Evolutionary conservation across 306 rosid species (phyloP), one percentile per base, ranked within the genome.

Genomic region (Vigna reflexopilosa): DNA sequence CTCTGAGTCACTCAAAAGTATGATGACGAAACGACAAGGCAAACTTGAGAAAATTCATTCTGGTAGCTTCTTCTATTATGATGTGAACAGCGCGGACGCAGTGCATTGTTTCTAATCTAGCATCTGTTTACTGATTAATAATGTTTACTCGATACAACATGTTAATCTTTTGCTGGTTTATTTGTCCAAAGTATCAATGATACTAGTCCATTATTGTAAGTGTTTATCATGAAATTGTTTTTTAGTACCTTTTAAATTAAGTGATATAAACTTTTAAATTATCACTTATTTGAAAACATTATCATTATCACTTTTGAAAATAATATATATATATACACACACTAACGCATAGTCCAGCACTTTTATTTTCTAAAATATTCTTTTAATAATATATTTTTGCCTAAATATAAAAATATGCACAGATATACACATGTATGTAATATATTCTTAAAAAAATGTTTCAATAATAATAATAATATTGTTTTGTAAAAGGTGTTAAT

Each of bases 211-310:
- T 54, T 11, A 58, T 28, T 36, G 58, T 52, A 64, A 72, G 2
- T 71, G 58, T 51, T 59, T 62, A 79, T 61, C 67, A 71, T 40
- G 14, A 61, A 59, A 14, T 61, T 4, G 44, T 44, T 81, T 70
- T 59, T 70, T 22, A 8, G 26, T 54, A 22, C 19, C 22, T 48
- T 77, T 16, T 11, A 32, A 67, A 67, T 67, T 67, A 61, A 5
- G 36, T 61, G 71, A 72, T 64, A 69, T 75, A n/a, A 44, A 71
- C 77, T 57, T 66, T 77, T 47, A 64, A 5, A 72, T 55, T 54
- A 77, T 64, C 51, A 68, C 75, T 56, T 32, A 49, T 56, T 34
- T 42, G 85, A 69, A 72, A 61, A 28, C 59, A 16, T 8, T 11
- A 45, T 36, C 8, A 36, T 36, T 36, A 36, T 0, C 42, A 36